Conservation (phyloP, 2,329 filamentous ascomycete genomes). For the Clonostachys sp. region DNA sequence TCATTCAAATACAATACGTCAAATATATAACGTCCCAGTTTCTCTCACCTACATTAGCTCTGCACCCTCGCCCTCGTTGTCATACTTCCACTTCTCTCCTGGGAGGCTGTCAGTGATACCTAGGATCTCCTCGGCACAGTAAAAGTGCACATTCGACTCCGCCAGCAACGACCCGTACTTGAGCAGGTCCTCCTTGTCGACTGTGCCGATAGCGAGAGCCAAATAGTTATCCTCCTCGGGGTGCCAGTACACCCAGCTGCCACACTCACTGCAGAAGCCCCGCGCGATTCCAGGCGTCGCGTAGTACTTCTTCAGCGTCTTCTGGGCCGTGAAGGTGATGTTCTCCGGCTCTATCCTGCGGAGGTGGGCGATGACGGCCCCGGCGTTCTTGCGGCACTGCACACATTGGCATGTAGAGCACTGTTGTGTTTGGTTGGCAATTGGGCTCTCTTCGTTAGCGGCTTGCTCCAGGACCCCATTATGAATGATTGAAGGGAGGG, state of each 20-base stretch:
- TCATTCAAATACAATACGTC: background rate
- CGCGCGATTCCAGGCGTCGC: constrained; percentile 33
- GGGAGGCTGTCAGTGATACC: constrained; percentile 40
- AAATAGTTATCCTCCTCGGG: constrained; percentile 17
- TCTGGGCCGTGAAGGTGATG: constrained; percentile 8
- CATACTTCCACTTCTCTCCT: constrained; percentile 13
- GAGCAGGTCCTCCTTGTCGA: constrained; percentile 37
- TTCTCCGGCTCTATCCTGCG: constrained; percentile 20
- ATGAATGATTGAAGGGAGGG: background rate
- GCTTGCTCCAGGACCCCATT: too few relatives aligned
- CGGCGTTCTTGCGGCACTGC: constrained; percentile 48
- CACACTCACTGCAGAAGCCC: constrained; percentile 43
- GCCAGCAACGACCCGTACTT: constrained; percentile 33
- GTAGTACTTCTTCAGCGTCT: constrained; percentile 30
- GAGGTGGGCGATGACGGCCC: constrained; percentile 35
- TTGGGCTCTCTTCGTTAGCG: background rate
- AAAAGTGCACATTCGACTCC: constrained; percentile 29
- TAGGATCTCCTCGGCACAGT: constrained; percentile 36
- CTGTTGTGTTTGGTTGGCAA: constrained; percentile 13
- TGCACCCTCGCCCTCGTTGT: constrained; percentile 12
- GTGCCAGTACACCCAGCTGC: constrained; percentile 43
- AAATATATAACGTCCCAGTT: background rate
- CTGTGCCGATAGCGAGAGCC: constrained; percentile 32
- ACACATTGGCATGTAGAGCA: constrained; percentile 48
- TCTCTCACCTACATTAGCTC: constrained; percentile 1